phyloP scores from a whole-genome alignment of 495 filamentous ascomycete species.

The Penicillium ucsense region DNA sequence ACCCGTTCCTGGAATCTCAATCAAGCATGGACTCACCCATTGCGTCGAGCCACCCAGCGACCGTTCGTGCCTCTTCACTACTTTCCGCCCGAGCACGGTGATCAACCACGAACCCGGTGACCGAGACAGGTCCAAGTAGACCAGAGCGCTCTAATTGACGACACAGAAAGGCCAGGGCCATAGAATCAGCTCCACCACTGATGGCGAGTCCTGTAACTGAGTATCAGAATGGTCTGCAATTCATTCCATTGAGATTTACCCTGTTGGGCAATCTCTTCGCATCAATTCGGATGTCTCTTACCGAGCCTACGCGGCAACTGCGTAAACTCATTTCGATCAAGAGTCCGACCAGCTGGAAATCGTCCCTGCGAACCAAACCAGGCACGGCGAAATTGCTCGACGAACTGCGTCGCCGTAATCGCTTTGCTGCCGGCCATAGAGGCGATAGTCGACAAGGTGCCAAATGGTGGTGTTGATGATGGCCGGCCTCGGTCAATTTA shows the following conservation, averaged over 20 bases:
- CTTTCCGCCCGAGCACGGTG: slow-evolving; percentile 66
- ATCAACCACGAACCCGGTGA: slow-evolving; percentile 67
- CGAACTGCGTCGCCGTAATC: slow-evolving; percentile 43
- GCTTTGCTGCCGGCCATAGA: slow-evolving; percentile 19
- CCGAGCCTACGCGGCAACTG: slow-evolving; percentile 5
- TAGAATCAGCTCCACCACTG: slow-evolving; percentile 92
- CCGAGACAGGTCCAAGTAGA: slow-evolving; percentile 20
- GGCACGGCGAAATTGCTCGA: slow-evolving; percentile 39
- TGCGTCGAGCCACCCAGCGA: slow-evolving; percentile 41
- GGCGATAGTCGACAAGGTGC: slow-evolving; percentile 1
- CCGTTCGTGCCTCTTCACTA: slow-evolving; percentile 51
- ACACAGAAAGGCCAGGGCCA: slow-evolving; percentile 80
- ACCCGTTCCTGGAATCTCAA: background rate
- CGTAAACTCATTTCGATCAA: slow-evolving; percentile 1
- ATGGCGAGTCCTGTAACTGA: slow-evolving; percentile 59
- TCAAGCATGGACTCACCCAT: slow-evolving; percentile 21
- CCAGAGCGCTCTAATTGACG: slow-evolving; percentile 26
- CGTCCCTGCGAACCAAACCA: slow-evolving; percentile 30
- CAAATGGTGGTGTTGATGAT: background rate
- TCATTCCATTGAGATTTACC: slow-evolving; percentile 1
- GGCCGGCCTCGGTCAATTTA: background rate
- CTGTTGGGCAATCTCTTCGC: background rate
- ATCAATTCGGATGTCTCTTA: slow-evolving; percentile 5
- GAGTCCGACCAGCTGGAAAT: background rate
- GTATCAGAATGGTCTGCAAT: slow-evolving; percentile 1